Evolutionary conservation across 1,284 basidiomycete species (phyloP).

Genomic region (Amylostereum areolatum): DNA sequence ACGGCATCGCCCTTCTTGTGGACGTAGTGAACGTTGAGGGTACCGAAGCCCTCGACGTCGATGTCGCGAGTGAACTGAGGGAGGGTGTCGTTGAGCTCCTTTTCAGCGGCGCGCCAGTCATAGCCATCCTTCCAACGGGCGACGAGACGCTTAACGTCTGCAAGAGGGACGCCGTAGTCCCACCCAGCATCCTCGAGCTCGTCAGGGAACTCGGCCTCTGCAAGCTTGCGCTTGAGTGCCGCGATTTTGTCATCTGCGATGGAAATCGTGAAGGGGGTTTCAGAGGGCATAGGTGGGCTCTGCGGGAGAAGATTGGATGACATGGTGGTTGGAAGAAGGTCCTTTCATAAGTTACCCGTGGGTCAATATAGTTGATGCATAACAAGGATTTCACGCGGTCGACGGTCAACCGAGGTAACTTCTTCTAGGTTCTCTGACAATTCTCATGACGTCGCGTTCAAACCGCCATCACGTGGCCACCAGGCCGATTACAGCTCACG

Average conservation of each 20-base stretch:
- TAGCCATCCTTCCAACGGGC: slow-evolving; percentile 34
- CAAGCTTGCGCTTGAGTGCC: not conserved
- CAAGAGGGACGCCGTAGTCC: slow-evolving; percentile 34
- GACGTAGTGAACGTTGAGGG: slow-evolving; percentile 36
- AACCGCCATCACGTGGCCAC: too few relatives aligned
- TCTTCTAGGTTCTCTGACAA: too few relatives aligned
- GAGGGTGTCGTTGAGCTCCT: slow-evolving; percentile 29
- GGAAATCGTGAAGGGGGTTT: not conserved
- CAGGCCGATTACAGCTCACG: too few relatives aligned
- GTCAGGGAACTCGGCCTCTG: not conserved
- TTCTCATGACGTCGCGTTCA: too few relatives aligned
- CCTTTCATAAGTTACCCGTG: too few relatives aligned
- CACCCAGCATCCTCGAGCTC: slow-evolving; percentile 15
- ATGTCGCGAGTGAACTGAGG: slow-evolving; percentile 41
- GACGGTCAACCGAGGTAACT: too few relatives aligned
- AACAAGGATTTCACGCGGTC: too few relatives aligned
- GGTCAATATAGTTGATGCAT: too few relatives aligned
- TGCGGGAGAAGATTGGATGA: not conserved
- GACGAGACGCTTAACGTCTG: slow-evolving; percentile 32
- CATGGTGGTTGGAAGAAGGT: too few relatives aligned
- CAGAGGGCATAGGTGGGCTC: too few relatives aligned
- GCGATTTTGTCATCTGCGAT: not conserved
- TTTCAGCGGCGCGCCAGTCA: slow-evolving; percentile 38
- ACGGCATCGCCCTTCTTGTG: slow-evolving; percentile 6
- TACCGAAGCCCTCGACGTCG: slow-evolving; percentile 27